Base-by-base conservation (phyloP, 257 asterid genomes). In the Solanum gracilifrons region DNA sequence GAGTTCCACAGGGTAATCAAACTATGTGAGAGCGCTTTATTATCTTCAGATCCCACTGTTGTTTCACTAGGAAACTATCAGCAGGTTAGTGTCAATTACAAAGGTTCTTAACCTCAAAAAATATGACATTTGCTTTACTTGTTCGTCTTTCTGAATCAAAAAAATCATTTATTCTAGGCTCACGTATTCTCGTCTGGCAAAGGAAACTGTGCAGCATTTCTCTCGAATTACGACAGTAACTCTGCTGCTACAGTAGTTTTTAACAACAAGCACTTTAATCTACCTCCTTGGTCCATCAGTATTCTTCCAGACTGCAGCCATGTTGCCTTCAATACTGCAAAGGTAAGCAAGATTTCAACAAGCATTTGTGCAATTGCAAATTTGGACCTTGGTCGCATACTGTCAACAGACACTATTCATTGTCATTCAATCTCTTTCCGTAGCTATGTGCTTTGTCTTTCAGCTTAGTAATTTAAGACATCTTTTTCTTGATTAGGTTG, bases 231-330 rank as follows among this genome's bases (percentile, higher is more conserved):
- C 5, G 88, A 94, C 77, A 84, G 89, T n/a, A 88, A 73, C 48
- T 86, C 94, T 31, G 90, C 92, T 25, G 94, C 87, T 9, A 92
- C 69, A 79, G 92, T 94, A 69, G 33, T 90, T 29, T 94, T 94
- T 89, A 93, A 90, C 46, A 89, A 90, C 36, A 88, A 20, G 75
- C 92, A 92, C 90, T 91, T 92, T 80, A 91, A 89, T 55, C 90
- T 94, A 48, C 96, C 96, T 85, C 94, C 98, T 85, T 94, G 98
- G 98, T 94, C 98, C 6, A 88, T 93, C 85, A 94, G 98, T 92
- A 90, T 94, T 74, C 95, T 94, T 48, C 98, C 98, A 20, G 95
- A 93, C 91, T 94, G 98, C 89, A 89, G 31, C 76, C 90, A 94
- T 37, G 95, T 89, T 7, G 93, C 90, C 85, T 93, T 92, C 82